Evolutionary conservation across 495 filamentous ascomycete species (phyloP), one percentile per base, ranked within the genome.

Genomic region (Viridothelium virens): DNA sequence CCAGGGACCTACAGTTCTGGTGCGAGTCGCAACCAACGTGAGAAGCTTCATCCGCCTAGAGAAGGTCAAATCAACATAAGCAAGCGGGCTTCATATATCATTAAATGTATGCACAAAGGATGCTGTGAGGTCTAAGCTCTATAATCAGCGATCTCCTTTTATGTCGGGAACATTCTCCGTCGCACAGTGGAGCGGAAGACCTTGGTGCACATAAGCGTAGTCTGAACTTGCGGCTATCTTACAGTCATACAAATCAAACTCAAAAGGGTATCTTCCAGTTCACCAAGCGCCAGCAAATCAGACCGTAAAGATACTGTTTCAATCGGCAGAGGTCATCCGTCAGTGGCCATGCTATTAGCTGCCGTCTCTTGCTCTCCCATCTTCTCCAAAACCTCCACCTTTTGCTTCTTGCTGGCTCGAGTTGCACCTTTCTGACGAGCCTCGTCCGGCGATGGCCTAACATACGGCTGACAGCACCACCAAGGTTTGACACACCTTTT

Each of bases 391-490:
- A 78, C 39, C 70, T 67, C 74, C 67, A 63, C 70, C 74, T 70
- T 77, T 62, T 79, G 79, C 67, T 84, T 84, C 73, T 85, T 87
- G 70, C 86, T 89, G 47, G 85, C 74, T 63, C 79, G 84, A 72
- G 97, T 79, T 47, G 87, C 86, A 2, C 94, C 94, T 70, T 88
- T 91, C 70, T 86, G 85, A 65, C 93, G 67, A 18, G 94, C 94
- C 77, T 97, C 93, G 71, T 90, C 90, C 0, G 94, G 94, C 71
- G 96, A 71, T 46, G 92, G 92, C 38, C 94, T 80, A 2, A 96
- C 81, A 70, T 97, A 90, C 2, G 94, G 91, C 77, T 99, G 94
- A 56, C 90, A 93, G 3, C 96, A 79, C 90, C 92, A 99, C 83
- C 86, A 97, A 2, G 94, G 94, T 63, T 90, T 76, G 71, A 84